Base-by-base conservation (phyloP, 2,329 filamentous ascomycete species). In the Sporothrix pallida region DNA sequence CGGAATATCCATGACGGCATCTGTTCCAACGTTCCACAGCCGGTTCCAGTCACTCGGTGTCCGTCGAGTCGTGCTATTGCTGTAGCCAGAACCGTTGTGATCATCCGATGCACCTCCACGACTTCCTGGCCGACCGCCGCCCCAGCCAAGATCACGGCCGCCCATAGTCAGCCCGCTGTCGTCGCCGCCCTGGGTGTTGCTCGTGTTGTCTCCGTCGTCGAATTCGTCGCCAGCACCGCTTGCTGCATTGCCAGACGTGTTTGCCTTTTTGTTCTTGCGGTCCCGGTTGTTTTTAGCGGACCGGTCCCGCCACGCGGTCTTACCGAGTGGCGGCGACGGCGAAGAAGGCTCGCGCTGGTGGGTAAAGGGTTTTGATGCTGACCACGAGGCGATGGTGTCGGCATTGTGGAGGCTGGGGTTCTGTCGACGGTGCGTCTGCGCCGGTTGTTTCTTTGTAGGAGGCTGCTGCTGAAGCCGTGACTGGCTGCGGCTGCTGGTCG, bases 1-100 rank as follows among this genome's bases (percentile, higher is more conserved):
- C 8, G 96, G 96, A 68, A 99, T 91, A 83, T 99, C 96, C 93
- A 99, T 93, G 8, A 98, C 96, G 0, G 94, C 96, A 85, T 99
- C 96, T 0, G 96, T 99, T 20, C 96, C 94, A 78, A 93, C 91
- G 79, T 90, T 94, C 96, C 96, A 99, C 20, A 97, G 87, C 74
- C 86, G 87, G 79, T 87, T 90, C 95, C 96, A 98, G 79, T 94
- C 73, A 23, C 62, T 88, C 76, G 87, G 78, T 73, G 58, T 68
- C 9, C 60, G 26, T 1, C 13, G 50, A 4, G 52, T 13, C 6
- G 54, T 46, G 26, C 58, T 54, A 20, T 70, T 68, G 15, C 31
- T 54, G 10, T 62, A 31, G 17, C 60, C 26, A 23, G 31, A 31
- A 17, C 69, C 69, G 13, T 56, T 50, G n/a, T 72, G 52, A 23